A percentile compares a stretch with the other conserved stretches of the same genome.
These are phyloP conservation scores for Prunus salicina DNA, from an alignment of 306 rosid species.

Conservation along the genomic window DNA sequence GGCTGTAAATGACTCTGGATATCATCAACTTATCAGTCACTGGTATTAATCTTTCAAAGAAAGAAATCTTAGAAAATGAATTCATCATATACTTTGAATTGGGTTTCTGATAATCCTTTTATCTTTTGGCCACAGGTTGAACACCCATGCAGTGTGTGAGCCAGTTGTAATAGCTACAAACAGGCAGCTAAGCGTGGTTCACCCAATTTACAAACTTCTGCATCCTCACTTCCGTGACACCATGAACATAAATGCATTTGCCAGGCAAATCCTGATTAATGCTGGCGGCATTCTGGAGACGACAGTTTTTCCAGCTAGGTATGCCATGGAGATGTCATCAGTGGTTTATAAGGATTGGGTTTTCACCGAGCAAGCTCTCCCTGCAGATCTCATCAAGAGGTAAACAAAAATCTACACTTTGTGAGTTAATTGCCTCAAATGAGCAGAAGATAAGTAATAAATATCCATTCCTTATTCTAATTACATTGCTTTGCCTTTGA, in stretches of 20 bases:
- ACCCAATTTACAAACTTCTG: constrained; percentile 43
- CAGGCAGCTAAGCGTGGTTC: constrained; percentile 48
- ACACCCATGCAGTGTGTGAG: constrained; percentile 80
- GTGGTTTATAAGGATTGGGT: constrained; percentile 44
- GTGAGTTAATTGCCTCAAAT: not conserved
- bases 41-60: constrained; percentile 39
- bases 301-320: constrained; percentile 41
- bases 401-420: not conserved
- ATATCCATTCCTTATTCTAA: not conserved
- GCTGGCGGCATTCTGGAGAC: constrained; percentile 46
- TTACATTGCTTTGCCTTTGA: not conserved
- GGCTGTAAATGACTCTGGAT: constrained; percentile 59
- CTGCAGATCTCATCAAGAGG: constrained; percentile 52
- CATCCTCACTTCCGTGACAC: constrained; percentile 60
- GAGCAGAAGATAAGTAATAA: not conserved
- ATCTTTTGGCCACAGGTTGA: constrained; percentile 41
- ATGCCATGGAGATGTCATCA: constrained; percentile 48
- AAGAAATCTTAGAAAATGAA: not conserved
- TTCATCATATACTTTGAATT: not conserved
- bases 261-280: constrained; percentile 44
- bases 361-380: constrained; percentile 45
- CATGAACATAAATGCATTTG: constrained; percentile 52
- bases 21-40: constrained; percentile 70
- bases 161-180: constrained; percentile 59
- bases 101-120: not conserved